These are phyloP conservation scores for Coffea canephora DNA, from an alignment of 257 asterid genomes.

Conservation along the genomic window DNA sequence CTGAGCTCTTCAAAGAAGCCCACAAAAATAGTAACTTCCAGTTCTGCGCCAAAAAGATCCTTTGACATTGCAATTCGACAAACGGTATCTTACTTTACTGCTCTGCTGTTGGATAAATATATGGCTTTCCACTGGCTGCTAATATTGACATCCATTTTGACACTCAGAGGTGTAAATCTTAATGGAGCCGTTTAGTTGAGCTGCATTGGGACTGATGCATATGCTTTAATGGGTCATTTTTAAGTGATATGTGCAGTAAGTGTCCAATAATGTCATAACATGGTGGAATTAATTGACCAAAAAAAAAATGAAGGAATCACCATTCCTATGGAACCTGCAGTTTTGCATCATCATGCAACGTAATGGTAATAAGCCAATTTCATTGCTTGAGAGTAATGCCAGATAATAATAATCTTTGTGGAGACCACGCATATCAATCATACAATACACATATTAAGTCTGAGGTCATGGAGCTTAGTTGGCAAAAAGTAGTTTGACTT, in stretches of 20 bases:
- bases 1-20: constrained; percentile 63
- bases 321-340: neutral
- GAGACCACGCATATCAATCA: neutral
- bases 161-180: neutral
- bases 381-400: neutral
- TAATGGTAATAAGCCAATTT: neutral
- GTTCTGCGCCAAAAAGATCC: constrained; percentile 90
- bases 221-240: neutral
- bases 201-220: neutral
- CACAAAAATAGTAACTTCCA: constrained; percentile 46
- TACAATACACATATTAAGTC: neutral
- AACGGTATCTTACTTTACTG: constrained; percentile 52
- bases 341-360: neutral
- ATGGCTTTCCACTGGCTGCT: constrained; percentile 4
- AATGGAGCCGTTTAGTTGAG: neutral
- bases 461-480: neutral
- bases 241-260: neutral
- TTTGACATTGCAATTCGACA: constrained; percentile 80
- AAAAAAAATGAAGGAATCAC: neutral
- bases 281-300: neutral
- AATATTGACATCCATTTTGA: neutral
- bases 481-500: neutral
- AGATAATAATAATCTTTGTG: neutral
- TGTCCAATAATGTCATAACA: neutral
- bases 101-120: constrained; percentile 12